Evolutionary conservation across 306 rosid species (phyloP).

Genomic region (Cicer judaicum): DNA sequence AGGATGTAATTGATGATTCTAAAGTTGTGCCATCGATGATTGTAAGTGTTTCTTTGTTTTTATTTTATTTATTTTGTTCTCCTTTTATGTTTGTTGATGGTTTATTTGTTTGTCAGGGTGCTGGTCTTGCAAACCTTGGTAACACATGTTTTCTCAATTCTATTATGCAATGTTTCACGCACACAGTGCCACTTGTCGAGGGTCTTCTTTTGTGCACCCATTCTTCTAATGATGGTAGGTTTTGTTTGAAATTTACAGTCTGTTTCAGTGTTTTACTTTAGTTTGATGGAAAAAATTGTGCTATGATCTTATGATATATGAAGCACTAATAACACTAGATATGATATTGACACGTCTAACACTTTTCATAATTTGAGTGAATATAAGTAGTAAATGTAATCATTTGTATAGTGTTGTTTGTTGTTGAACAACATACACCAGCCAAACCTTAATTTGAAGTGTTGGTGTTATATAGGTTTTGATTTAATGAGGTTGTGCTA

Average conservation of each 20-base stretch:
- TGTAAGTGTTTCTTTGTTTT: slow-evolving; percentile 45
- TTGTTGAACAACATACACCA: too few relatives aligned
- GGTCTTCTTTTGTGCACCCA: slow-evolving; percentile 64
- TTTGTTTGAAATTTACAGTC: slow-evolving; percentile 6
- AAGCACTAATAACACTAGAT: too few relatives aligned
- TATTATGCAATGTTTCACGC: slow-evolving; percentile 88
- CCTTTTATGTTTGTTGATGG: background rate
- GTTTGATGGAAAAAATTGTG: too few relatives aligned
- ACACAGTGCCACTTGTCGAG: slow-evolving; percentile 72
- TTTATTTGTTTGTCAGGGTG: slow-evolving; percentile 63
- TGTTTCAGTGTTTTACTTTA: background rate
- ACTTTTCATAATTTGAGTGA: too few relatives aligned
- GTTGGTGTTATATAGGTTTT: background rate
- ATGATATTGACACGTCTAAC: too few relatives aligned
- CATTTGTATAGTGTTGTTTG: too few relatives aligned
- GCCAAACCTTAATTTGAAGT: too few relatives aligned
- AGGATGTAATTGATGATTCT: background rate
- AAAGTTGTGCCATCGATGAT: slow-evolving; percentile 45
- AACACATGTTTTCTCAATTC: slow-evolving; percentile 89
- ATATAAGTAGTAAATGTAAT: too few relatives aligned
- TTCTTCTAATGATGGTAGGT: slow-evolving; percentile 56
- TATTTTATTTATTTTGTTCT: too few relatives aligned
- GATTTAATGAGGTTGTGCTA: background rate
- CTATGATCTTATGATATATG: too few relatives aligned
- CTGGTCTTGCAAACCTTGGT: slow-evolving; percentile 81